Base-by-base conservation (phyloP, 176 grass and related monocot species). In the Dactylis glomerata region DNA sequence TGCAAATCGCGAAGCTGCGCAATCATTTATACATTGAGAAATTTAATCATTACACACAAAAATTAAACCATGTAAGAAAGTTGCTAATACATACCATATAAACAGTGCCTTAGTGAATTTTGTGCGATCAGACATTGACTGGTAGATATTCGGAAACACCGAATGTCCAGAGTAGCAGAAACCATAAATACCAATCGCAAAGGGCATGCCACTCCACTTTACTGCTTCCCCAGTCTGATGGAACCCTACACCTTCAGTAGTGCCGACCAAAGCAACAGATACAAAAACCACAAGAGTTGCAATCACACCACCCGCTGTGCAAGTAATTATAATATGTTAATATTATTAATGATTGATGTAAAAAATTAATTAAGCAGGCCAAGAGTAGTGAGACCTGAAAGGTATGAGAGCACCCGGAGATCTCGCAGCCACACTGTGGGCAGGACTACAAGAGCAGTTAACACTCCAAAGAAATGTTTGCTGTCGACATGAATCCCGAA, bases 141-240 rank as follows among this genome's bases (percentile, higher is more conserved):
- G 92, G 80, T 98, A 98, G 76, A 98, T 95, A 87, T 95, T 98
- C 50, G 96, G 95, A 92, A 98, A 95, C 7, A 98, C 92, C 3
- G 96, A 78, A 71, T 98, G 96, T 27, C 96, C 92, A 36, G 87
- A 89, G 78, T 89, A 95, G 78, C 96, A 98, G 85, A 95, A 98
- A 68, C 96, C 96, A 87, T 95, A 95, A 54, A 98, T 73, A 71
- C 96, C 96, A 79, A 98, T 92, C 46, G 92, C 87, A 81, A 95
- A 95, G 85, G 92, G 92, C 76, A 98, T 64, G 49, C 96, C 93
- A 31, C 85, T 73, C 89, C 80, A 98, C 38, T 93, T 90, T 28
- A 98, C 70, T 10, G 87, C 82, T 71, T 95, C 80, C 24, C 92
- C 96, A 61, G 91, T 88, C 5, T 63, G 76, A 88, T 95, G 89